Percentiles rank a stretch among this genome's conserved stretches.
phyloP scores from a whole-genome alignment of 2,329 filamentous ascomycete species.

The Calonectria honghensis region DNA sequence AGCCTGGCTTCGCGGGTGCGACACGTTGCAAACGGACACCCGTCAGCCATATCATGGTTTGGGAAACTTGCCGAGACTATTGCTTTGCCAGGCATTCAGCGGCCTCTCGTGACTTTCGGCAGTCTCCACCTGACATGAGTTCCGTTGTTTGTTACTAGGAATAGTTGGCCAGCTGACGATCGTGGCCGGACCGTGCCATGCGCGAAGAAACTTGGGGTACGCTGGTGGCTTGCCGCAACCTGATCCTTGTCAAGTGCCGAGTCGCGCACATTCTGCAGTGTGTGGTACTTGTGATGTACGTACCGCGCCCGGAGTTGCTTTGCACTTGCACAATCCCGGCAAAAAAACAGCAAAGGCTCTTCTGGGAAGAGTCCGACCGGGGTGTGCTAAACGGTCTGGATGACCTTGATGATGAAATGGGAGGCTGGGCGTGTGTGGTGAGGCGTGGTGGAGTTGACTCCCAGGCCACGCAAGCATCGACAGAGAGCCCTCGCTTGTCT shows the following conservation, averaged over 20 bases:
- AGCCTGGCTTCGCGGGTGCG: slow-evolving; percentile 28
- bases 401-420: slow-evolving; percentile 22
- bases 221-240: slow-evolving; percentile 40
- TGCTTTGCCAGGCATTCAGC: slow-evolving; percentile 23
- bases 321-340: slow-evolving; percentile 11
- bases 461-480: slow-evolving; percentile 35
- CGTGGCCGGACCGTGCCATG: slow-evolving; percentile 35
- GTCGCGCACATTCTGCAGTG: not conserved
- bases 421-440: slow-evolving; percentile 30
- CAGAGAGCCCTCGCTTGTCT: slow-evolving; percentile 29
- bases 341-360: slow-evolving; percentile 1
- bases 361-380: slow-evolving; percentile 14
- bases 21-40: slow-evolving; percentile 34
- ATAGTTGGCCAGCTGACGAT: slow-evolving; percentile 43
- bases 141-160: slow-evolving; percentile 9
- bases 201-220: slow-evolving; percentile 28
- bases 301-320: slow-evolving; percentile 1
- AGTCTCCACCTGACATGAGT: slow-evolving; percentile 35
- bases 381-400: not conserved
- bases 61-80: slow-evolving; percentile 9
- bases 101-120: slow-evolving; percentile 19
- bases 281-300: slow-evolving; percentile 12
- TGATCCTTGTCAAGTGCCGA: slow-evolving; percentile 42
- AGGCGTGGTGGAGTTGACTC: slow-evolving; percentile 26
- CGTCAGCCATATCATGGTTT: slow-evolving; percentile 27